Percentiles rank a stretch among this genome's conserved stretches.
Conservation (phyloP, 1,284 basidiomycete genomes). For the Ceratobasidium sp. region DNA sequence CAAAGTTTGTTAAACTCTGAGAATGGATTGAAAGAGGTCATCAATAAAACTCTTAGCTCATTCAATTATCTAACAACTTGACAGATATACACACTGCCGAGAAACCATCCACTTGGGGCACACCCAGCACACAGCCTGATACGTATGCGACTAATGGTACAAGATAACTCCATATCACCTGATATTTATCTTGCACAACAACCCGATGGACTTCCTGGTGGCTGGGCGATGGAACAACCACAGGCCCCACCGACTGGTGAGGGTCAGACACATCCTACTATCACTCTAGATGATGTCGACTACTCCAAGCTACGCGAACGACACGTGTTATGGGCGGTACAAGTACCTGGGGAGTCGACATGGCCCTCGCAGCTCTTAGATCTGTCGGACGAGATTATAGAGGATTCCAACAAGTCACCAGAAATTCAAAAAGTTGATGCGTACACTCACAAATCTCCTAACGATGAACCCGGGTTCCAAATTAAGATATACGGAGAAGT, state of each 20-base stretch:
- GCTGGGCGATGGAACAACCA: slow-evolving; percentile 68
- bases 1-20: background rate
- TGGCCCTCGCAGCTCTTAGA: slow-evolving; percentile 58
- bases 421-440: slow-evolving; percentile 44
- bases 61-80: slow-evolving; percentile 3
- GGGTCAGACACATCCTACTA: slow-evolving; percentile 50
- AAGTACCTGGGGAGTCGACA: slow-evolving; percentile 69
- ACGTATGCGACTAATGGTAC: slow-evolving; percentile 72
- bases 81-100: slow-evolving; percentile 4
- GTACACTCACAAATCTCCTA: slow-evolving; percentile 71
- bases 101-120: background rate
- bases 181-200: slow-evolving; percentile 72
- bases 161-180: slow-evolving; percentile 76
- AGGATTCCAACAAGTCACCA: slow-evolving; percentile 17
- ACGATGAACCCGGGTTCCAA: slow-evolving; percentile 49
- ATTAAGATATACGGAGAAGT: slow-evolving; percentile 65
- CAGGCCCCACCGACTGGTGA: slow-evolving; percentile 49
- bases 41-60: slow-evolving; percentile 29
- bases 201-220: slow-evolving; percentile 62
- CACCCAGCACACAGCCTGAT: slow-evolving; percentile 61
- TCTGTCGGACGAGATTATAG: slow-evolving; percentile 33
- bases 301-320: slow-evolving; percentile 68
- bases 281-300: slow-evolving; percentile 52
- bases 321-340: slow-evolving; percentile 73
- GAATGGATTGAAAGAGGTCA: slow-evolving; percentile 28